Conservation (phyloP, 495 filamentous ascomycete genomes). For the Sphaerosporella brunnea region DNA sequence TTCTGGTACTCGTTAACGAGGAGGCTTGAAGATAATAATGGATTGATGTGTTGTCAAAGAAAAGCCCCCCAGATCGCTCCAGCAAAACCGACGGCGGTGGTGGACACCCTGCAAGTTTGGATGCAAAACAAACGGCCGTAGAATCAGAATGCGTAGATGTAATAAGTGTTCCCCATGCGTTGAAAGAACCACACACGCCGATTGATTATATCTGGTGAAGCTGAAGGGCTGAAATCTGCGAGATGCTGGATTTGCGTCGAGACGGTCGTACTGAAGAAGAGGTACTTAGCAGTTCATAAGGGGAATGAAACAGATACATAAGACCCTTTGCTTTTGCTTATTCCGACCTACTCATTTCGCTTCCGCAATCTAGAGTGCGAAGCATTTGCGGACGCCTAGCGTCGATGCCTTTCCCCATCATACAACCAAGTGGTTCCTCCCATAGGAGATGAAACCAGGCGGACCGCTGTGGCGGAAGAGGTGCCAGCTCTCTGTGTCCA, state of each 20-base stretch:
- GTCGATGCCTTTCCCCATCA: too few species aligned
- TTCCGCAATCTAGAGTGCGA: not conserved
- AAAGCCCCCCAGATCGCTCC: not conserved
- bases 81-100: not conserved
- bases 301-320: not conserved
- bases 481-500: too few species aligned
- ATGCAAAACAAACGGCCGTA: too few species aligned
- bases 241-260: not conserved
- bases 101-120: not conserved
- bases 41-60: conserved; percentile 4
- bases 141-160: not conserved
- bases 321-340: not conserved
- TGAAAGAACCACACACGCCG: not conserved
- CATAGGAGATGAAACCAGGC: too few species aligned
- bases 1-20: not conserved
- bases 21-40: not conserved
- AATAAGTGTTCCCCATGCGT: not conserved
- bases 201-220: not conserved
- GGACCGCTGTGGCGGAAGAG: too few species aligned
- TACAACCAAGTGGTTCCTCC: too few species aligned
- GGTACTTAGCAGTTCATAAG: not conserved
- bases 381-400: not conserved
- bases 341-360: not conserved
- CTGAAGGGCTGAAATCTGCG: not conserved
- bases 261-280: not conserved